Percentiles rank a stretch among this genome's conserved stretches.
These are phyloP conservation scores for Karstenula rhodostoma DNA, from an alignment of 2,329 filamentous ascomycete species.

Conservation along the genomic window DNA sequence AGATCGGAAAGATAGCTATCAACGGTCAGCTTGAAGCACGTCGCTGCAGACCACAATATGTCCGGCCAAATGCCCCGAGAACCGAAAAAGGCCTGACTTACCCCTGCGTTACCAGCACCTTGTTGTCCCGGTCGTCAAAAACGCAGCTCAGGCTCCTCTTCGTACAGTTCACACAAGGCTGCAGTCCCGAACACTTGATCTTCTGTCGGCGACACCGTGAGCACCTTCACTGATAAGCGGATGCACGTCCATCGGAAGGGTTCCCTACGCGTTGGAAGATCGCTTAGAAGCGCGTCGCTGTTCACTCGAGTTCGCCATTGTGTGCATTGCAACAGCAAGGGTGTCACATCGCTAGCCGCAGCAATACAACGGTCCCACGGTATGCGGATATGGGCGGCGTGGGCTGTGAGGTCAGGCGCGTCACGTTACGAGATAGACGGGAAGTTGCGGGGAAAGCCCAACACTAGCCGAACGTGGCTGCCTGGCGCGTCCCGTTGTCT, in stretches of 20 bases:
- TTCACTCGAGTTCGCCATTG: conserved; percentile 33
- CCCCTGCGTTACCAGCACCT: conserved; percentile 41
- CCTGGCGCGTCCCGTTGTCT: not conserved
- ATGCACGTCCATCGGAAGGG: not conserved
- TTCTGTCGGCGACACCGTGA: conserved; percentile 41
- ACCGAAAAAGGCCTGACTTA: conserved; percentile 15
- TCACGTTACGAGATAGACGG: not conserved
- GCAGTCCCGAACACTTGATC: conserved; percentile 44
- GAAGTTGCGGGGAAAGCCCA: not conserved
- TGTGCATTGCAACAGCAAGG: not conserved
- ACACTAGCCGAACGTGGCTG: not conserved
- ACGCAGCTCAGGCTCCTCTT: conserved; percentile 37
- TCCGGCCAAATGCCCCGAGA: no score
- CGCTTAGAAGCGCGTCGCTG: conserved; percentile 34
- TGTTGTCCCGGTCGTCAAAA: conserved; percentile 44
- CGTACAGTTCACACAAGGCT: conserved; percentile 39
- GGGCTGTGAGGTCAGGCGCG: not conserved
- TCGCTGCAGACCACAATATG: no score
- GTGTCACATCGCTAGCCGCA: conserved; percentile 7
- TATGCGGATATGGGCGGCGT: not conserved
- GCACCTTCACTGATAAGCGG: conserved; percentile 23
- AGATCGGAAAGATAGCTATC: conserved; percentile 39
- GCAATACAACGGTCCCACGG: not conserved
- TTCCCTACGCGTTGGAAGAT: conserved; percentile 33
- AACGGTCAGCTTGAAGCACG: not conserved